These are phyloP conservation scores for Phytophthora lateralis DNA, from an alignment of 352 stramenopile genomes.

Conservation along the genomic window DNA sequence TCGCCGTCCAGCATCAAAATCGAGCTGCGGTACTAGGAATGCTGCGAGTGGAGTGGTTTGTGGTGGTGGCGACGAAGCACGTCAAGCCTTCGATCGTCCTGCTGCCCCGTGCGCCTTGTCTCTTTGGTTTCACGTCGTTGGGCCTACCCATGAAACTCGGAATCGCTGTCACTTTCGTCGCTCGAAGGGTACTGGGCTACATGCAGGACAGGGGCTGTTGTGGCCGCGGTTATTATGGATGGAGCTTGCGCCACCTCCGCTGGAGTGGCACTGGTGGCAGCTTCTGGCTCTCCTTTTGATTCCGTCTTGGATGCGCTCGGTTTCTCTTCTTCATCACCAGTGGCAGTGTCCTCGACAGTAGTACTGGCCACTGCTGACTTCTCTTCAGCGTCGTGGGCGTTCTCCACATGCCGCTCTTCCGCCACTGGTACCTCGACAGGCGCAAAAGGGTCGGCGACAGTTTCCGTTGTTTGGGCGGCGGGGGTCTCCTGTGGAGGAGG, in stretches of 20 bases:
- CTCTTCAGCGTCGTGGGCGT: constrained; percentile 17
- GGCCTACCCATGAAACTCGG: constrained; percentile 34
- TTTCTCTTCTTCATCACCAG: constrained; percentile 14
- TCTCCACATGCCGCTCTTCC: constrained; percentile 10
- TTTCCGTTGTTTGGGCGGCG: constrained; percentile 4
- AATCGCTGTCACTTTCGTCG: constrained; percentile 39
- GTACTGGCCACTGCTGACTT: constrained; percentile 1
- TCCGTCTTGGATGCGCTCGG: constrained; percentile 1
- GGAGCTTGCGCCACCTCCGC: constrained; percentile 5
- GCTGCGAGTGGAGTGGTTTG: neutral
- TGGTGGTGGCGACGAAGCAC: constrained; percentile 6
- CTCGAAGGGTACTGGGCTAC: constrained; percentile 34
- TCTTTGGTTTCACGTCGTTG: neutral
- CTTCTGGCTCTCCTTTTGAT: constrained; percentile 8
- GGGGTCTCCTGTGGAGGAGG: constrained; percentile 28
- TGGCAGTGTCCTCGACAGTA: neutral
- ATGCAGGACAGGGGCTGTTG: constrained; percentile 10
- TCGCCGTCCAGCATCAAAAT: constrained; percentile 17
- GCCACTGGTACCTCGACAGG: constrained; percentile 13
- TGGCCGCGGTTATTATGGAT: neutral
- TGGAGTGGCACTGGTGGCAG: constrained; percentile 4
- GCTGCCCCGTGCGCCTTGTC: constrained; percentile 6
- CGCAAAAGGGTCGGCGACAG: constrained; percentile 12
- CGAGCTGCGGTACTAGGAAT: constrained; percentile 5
- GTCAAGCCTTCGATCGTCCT: constrained; percentile 36